Percentiles rank a stretch among this genome's conserved stretches.
Conservation (phyloP, 371 early-diverging fungal genomes). For the Circinella umbellata region DNA sequence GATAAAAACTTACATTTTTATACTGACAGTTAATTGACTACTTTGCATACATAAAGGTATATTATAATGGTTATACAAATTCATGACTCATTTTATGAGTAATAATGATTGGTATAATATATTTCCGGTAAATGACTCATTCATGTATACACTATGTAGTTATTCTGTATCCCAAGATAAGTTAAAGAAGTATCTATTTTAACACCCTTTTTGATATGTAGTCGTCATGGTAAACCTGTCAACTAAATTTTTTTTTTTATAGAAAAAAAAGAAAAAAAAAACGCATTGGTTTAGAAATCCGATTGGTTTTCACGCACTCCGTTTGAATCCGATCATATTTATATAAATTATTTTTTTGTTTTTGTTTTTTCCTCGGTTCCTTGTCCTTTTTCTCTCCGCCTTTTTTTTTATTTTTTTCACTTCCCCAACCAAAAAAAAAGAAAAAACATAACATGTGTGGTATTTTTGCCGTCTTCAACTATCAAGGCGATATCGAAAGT, state of each 20-base stretch:
- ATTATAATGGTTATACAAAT: no score
- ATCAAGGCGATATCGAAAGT: conserved; percentile 73
- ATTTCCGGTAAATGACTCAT: no score
- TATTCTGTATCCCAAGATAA: no score
- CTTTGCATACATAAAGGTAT: no score
- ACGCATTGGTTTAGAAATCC: neutral
- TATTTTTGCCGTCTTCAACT: conserved; percentile 92
- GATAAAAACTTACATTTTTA: no score
- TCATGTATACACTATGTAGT: no score
- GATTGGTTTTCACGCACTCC: conserved; percentile 1
- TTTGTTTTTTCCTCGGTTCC: neutral
- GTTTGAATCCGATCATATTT: neutral
- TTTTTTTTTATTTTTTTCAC: conserved; percentile 8
- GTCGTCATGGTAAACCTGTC: neutral
- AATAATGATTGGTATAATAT: no score
- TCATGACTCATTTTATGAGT: no score
- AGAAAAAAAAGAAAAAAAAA: neutral
- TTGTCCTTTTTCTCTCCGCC: conserved; percentile 1
- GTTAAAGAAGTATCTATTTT: no score
- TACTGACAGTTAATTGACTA: no score
- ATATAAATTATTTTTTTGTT: neutral
- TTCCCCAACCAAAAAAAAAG: conserved; percentile 2
- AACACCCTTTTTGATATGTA: no score
- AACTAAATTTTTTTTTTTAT: neutral
- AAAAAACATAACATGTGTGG: conserved; percentile 80